These are phyloP conservation scores for Fragilaria radians DNA, from an alignment of 108 stramenopile genomes.

Conservation along the genomic window DNA sequence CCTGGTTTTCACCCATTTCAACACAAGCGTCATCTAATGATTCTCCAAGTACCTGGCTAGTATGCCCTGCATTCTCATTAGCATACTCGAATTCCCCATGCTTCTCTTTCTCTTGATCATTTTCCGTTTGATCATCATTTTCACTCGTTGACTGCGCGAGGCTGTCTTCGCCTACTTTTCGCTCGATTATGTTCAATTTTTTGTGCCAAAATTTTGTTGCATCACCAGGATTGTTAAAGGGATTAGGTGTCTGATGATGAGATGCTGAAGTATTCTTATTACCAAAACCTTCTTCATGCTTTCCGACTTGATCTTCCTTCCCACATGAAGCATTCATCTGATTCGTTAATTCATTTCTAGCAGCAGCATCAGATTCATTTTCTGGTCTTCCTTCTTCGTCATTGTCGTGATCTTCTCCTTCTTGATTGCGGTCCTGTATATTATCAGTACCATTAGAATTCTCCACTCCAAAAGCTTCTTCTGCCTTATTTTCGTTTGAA, in stretches of 20 bases:
- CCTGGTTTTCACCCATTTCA: slow-evolving; percentile 34
- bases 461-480: slow-evolving; percentile 20
- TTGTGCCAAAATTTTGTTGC: slow-evolving; percentile 79
- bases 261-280: not conserved
- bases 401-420: slow-evolving; percentile 18
- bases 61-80: slow-evolving; percentile 44
- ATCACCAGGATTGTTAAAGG: slow-evolving; percentile 80
- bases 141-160: slow-evolving; percentile 18
- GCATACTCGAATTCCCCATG: slow-evolving; percentile 77
- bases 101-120: slow-evolving; percentile 16
- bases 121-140: slow-evolving; percentile 22
- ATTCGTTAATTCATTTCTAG: no score
- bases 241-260: slow-evolving; percentile 52
- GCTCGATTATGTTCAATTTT: slow-evolving; percentile 55
- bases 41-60: slow-evolving; percentile 76
- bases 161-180: slow-evolving; percentile 20
- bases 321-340: no score
- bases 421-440: slow-evolving; percentile 17
- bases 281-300: slow-evolving; percentile 5
- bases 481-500: slow-evolving; percentile 17
- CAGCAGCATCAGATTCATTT: slow-evolving; percentile 14
- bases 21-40: slow-evolving; percentile 35
- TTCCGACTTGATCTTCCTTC: not conserved
- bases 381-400: slow-evolving; percentile 32
- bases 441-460: slow-evolving; percentile 50